Conservation (phyloP, 768 basidiomycete species). For the Podaxis mareebaensis region DNA sequence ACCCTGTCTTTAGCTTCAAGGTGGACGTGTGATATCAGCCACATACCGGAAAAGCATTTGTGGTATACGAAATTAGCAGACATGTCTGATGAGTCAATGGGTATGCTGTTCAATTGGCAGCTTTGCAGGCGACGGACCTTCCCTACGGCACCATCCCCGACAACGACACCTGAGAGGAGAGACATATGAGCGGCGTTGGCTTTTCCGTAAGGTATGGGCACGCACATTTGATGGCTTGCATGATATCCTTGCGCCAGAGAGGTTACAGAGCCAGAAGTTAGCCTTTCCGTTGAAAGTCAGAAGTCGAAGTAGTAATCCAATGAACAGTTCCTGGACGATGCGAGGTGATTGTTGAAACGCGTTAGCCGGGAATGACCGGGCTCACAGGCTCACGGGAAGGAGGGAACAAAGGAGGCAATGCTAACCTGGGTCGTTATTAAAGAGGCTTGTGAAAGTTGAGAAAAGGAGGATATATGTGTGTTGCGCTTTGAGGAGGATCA, state of each 20-base stretch:
- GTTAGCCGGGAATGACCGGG: not conserved
- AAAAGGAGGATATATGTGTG: constrained; percentile 8
- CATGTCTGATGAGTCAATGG: constrained; percentile 70
- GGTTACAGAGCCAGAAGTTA: not conserved
- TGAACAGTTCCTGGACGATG: constrained; percentile 11
- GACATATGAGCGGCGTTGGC: constrained; percentile 31
- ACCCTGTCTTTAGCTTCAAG: constrained; percentile 22
- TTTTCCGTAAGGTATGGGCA: constrained; percentile 21
- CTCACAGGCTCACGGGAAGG: not conserved
- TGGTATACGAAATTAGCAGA: constrained; percentile 98
- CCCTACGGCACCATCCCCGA: constrained; percentile 98
- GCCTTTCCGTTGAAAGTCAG: constrained; percentile 9
- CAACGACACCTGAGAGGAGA: constrained; percentile 80
- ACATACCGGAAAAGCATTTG: constrained; percentile 93
- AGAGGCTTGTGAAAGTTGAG: not conserved
- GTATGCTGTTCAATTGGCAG: constrained; percentile 10
- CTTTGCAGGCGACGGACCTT: constrained; percentile 60
- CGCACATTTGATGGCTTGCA: constrained; percentile 94
- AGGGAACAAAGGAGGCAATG: not conserved
- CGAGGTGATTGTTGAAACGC: constrained; percentile 8
- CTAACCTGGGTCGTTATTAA: constrained; percentile 14
- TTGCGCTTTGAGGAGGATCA: constrained; percentile 4
- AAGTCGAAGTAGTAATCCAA: constrained; percentile 3
- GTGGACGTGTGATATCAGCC: constrained; percentile 11
- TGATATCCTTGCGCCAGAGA: constrained; percentile 35